Percentiles rank a stretch among this genome's conserved stretches.
These are phyloP conservation scores for Polyporus tsugae DNA, from an alignment of 1,284 basidiomycete species.

Conservation along the genomic window DNA sequence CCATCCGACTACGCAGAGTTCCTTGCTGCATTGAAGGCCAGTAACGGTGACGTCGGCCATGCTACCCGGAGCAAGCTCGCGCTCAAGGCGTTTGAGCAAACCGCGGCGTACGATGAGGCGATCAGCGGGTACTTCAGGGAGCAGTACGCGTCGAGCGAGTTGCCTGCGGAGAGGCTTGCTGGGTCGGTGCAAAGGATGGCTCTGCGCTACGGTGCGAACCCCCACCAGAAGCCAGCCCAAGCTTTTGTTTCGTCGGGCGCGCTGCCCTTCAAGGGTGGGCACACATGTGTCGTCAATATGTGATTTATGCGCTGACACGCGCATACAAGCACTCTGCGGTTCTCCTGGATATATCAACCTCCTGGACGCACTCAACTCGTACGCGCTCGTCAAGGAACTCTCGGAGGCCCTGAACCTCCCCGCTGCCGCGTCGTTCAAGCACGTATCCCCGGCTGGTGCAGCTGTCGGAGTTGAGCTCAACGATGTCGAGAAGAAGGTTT, in stretches of 20 bases:
- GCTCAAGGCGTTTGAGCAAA: constrained; percentile 98
- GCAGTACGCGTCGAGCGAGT: constrained; percentile 88
- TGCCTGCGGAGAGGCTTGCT: constrained; percentile 67
- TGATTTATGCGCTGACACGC: not conserved
- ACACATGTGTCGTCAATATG: not conserved
- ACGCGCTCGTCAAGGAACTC: constrained; percentile 95
- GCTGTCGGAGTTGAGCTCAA: constrained; percentile 90
- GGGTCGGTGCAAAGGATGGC: constrained; percentile 85
- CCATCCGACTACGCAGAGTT: constrained; percentile 93
- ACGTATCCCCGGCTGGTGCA: constrained; percentile 97
- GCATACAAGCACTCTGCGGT: constrained; percentile 79
- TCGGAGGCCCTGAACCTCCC: constrained; percentile 88
- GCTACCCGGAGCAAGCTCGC: constrained; percentile 83
- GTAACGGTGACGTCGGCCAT: constrained; percentile 76
- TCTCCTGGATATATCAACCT: constrained; percentile 99
- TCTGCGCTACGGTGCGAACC: constrained; percentile 96
- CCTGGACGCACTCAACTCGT: constrained; percentile 98
- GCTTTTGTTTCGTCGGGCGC: constrained; percentile 92
- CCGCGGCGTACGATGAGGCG: constrained; percentile 93
- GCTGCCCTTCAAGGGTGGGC: constrained; percentile 91
- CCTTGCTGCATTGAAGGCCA: constrained; percentile 76
- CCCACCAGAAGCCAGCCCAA: constrained; percentile 98
- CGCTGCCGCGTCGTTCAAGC: constrained; percentile 99
- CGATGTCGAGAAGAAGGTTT: constrained; percentile 92
- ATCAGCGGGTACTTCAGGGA: constrained; percentile 98